phyloP scores from a whole-genome alignment of 2,329 filamentous ascomycete species.

The Sporothrix variecibatus region DNA sequence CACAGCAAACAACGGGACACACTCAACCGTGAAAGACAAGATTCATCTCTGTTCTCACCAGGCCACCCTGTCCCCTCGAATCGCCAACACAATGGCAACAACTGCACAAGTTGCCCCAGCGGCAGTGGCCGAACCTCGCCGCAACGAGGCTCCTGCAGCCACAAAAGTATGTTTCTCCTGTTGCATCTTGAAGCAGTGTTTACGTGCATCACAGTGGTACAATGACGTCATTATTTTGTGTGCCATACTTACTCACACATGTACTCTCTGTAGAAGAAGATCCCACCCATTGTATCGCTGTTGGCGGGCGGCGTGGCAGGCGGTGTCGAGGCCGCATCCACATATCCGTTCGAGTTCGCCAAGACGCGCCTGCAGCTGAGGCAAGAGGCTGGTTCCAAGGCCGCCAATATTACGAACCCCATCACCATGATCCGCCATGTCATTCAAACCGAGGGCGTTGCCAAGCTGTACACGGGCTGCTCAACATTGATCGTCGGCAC shows the following conservation, averaged over 20 bases:
- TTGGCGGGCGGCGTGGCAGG: conserved; percentile 54
- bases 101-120: background rate
- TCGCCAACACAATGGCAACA: background rate
- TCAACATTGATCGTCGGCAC: conserved; percentile 61
- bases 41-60: no score
- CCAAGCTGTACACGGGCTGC: conserved; percentile 65
- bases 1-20: background rate
- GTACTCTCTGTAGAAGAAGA: conserved; percentile 20
- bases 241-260: no score
- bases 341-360: conserved; percentile 68
- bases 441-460: conserved; percentile 56
- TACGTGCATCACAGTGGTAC: background rate
- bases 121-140: background rate
- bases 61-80: no score
- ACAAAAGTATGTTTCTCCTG: background rate
- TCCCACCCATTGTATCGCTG: conserved; percentile 48
- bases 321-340: conserved; percentile 54
- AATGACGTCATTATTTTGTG: conserved; percentile 4
- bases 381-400: conserved; percentile 34
- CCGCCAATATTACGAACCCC: conserved; percentile 50
- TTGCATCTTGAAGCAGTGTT: background rate
- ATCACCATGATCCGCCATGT: conserved; percentile 58
- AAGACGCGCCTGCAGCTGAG: conserved; percentile 64
- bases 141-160: background rate
- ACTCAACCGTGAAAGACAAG: no score